Base-by-base conservation (phyloP, 2,329 filamentous ascomycete genomes). In the Amauroascus verrucosus region DNA sequence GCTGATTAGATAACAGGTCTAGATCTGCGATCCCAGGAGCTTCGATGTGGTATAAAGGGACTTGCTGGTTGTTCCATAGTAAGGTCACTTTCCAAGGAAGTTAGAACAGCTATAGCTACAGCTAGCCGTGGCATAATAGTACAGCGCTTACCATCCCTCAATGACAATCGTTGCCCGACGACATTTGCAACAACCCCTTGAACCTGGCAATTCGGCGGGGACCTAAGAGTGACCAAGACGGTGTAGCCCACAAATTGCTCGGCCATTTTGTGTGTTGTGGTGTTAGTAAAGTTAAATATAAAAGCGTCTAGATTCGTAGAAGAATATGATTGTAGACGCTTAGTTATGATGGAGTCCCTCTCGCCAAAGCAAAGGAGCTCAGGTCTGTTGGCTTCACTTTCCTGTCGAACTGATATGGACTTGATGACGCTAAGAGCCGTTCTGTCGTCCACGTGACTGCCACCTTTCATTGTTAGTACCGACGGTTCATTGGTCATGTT, bases 231-330 rank as follows among this genome's bases (percentile, higher is more conserved):
- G 63, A 93, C 83, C 56, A 82, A 73, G 70, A 93, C 87, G 56
- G 84, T 82, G 67, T 87, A 78, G 57, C 87, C 87, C 63, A 88
- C 81, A 66, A 91, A 88, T 64, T 82, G 76, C 56, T 77, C 75
- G 47, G 83, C 81, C 83, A 86, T 86, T 60, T 70, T 35, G n/a
- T 35, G 22, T 11, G 43, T 28, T 16, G 41, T 14, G 16, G 28
- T 33, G 11, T 43, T 6, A 26, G 13, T 26, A 16, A 30, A 6
- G 4, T 8, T 28, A 3, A 13, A 14, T 9, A 16, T 3, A n/a
- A 13, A 26, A 4, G 46, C 41, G 6, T 45, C 6, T 28, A 28
- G 9, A 6, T 37, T 1, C 20, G 18, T 11, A 38, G 14, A 13
- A 14, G 16, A 6, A 22, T 24, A 6, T 3, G 14, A 14, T 38